phyloP scores from a whole-genome alignment of 768 basidiomycete genomes.

The Leccinum obscurum region DNA sequence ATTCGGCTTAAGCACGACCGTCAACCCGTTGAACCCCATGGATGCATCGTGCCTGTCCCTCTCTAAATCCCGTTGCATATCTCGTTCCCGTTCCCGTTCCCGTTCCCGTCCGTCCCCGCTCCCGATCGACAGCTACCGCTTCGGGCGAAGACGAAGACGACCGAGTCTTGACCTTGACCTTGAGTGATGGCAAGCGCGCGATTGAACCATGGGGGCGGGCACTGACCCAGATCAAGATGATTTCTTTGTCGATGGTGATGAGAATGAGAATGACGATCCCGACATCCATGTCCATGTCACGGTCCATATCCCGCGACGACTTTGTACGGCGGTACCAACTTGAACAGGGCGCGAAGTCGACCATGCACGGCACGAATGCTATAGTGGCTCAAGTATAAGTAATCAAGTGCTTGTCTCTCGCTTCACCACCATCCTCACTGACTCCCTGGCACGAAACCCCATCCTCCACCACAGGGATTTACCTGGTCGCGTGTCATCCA shows the following conservation, averaged over 20 bases:
- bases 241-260: background rate
- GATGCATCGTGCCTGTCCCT: background rate
- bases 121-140: background rate
- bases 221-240: background rate
- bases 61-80: no score
- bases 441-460: no score
- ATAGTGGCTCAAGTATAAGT: no score
- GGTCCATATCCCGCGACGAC: background rate
- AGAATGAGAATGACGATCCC: background rate
- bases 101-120: background rate
- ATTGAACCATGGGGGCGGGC: background rate
- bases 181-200: background rate
- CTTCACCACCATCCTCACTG: no score
- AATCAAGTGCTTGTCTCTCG: no score
- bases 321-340: background rate
- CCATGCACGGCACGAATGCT: no score
- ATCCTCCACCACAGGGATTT: no score
- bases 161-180: background rate
- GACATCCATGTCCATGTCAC: no score
- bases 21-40: background rate
- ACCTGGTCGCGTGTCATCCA: no score
- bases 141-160: background rate
- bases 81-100: no score
- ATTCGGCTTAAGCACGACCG: conserved; percentile 19
- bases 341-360: no score